Percentiles rank a stretch among this genome's conserved stretches.
phyloP scores from a whole-genome alignment of 1,284 basidiomycete genomes.

The Pascua guehoae region DNA sequence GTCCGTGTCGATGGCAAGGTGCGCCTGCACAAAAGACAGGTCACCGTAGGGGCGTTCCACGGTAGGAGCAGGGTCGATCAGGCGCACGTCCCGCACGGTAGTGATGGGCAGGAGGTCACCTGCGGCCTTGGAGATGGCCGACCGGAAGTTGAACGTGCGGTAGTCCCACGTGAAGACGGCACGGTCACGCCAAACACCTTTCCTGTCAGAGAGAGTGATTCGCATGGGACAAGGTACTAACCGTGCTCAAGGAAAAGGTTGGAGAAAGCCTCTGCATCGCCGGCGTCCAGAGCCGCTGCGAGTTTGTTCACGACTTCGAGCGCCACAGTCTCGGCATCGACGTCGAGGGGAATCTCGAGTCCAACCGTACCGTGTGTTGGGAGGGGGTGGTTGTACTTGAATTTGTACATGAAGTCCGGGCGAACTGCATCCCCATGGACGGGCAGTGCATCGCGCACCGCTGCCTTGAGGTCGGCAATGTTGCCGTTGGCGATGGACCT shows the following conservation, averaged over 20 bases:
- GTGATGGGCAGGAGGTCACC: conserved; percentile 17
- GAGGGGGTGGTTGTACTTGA: conserved; percentile 27
- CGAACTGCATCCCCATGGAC: not conserved
- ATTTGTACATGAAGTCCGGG: conserved; percentile 30
- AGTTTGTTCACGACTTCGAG: conserved; percentile 8
- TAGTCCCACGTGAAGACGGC: conserved; percentile 58
- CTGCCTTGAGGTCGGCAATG: conserved; percentile 18
- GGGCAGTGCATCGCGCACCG: not conserved
- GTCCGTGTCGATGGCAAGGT: conserved; percentile 58
- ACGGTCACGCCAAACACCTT: conserved; percentile 26
- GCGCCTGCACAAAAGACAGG: conserved; percentile 57
- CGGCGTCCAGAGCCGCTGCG: not conserved
- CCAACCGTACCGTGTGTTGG: conserved; percentile 19
- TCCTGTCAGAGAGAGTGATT: not conserved
- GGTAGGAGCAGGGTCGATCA: conserved; percentile 45
- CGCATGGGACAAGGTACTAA: not conserved
- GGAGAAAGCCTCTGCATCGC: conserved; percentile 21
- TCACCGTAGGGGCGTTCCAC: conserved; percentile 56
- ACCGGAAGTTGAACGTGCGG: conserved; percentile 57
- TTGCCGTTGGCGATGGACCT: too few relatives aligned
- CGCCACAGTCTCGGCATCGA: conserved; percentile 4
- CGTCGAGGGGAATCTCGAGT: conserved; percentile 13
- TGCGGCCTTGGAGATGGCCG: conserved; percentile 44
- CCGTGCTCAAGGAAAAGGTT: conserved; percentile 29
- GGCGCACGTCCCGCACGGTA: conserved; percentile 43